Evolutionary conservation across 345 rosid genomes (phyloP), one percentile per base, ranked within the genome.

Genomic region (Aurinia saxatilis): DNA sequence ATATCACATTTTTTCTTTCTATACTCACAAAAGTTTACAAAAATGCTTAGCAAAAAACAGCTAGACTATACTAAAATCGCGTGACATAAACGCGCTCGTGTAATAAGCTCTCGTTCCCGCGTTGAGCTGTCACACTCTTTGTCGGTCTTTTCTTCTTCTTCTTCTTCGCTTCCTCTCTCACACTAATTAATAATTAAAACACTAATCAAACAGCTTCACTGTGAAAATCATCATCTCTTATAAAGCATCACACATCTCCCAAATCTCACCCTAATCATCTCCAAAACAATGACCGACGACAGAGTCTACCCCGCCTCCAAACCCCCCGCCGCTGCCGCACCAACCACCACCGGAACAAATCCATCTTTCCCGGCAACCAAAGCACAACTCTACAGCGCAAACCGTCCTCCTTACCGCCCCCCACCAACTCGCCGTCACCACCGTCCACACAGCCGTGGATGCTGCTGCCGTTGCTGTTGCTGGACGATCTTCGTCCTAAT

Each of bases 401-500:
- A 62, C 46, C 90, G 90, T 17, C 87, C 96, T 0, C 75, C 83
- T 50, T 91, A 91, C 77, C 90, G 90, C 11, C 98, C 93, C 2
- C 79, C 78, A 18, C 68, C 87, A 35, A 63, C 66, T 19, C 82
- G 75, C 21, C 77, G 79, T 25, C 82, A 74, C 17, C 77, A 78
- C 57, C 81, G 75, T 38, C 71, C 63, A 29, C 90, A 84, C 7
- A 65, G 68, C 68, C 67, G 73, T 21, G 69, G 85, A 7, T 14
- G 84, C 38, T 76, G 83, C 78, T 84, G 80, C 44, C 86, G 96
- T 66, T 61, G 77, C 64, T 82, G 81, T 63, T 83, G 82, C 67
- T 60, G 83, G 51, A 84, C 86, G 65, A 31, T 67, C 3, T 74
- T 88, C 69, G 29, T 83, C 9, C 15, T 73, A 17, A 57, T 91